A percentile compares a stretch with the other conserved stretches of the same genome.
These are phyloP conservation scores for Teunomyces gatunensis DNA, from an alignment of 805 yeast genomes.

Conservation along the genomic window DNA sequence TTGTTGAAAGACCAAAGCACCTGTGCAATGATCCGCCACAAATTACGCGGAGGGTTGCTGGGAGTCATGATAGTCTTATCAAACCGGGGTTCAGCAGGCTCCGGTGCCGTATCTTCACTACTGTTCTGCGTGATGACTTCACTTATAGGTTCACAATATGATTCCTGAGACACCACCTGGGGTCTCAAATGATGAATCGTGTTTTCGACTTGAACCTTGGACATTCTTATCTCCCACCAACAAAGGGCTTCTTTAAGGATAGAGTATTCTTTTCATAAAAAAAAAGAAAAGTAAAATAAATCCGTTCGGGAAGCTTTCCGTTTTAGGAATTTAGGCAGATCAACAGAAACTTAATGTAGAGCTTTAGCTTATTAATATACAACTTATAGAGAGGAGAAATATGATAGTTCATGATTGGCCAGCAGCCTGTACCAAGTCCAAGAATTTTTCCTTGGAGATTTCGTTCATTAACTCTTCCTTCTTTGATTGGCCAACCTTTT, in stretches of 20 bases:
- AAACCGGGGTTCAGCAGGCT: background rate
- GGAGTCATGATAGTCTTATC: slow-evolving; percentile 30
- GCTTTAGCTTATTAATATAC: background rate
- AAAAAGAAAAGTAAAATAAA: too few species aligned
- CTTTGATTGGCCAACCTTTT: slow-evolving; percentile 43
- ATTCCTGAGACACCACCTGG: background rate
- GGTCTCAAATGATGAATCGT: background rate
- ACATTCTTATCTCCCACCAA: background rate
- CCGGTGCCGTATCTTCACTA: background rate
- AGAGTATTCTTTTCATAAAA: too few species aligned
- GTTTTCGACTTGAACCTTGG: background rate
- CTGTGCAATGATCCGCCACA: slow-evolving; percentile 40
- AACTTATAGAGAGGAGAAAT: background rate
- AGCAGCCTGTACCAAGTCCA: slow-evolving; percentile 82
- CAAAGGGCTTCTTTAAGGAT: background rate
- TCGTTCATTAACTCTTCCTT: slow-evolving; percentile 67
- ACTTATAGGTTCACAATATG: background rate
- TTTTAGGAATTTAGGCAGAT: background rate
- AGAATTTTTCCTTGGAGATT: slow-evolving; percentile 82
- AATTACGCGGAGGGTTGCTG: slow-evolving; percentile 42
- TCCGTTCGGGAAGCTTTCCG: background rate
- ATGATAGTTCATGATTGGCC: slow-evolving; percentile 38
- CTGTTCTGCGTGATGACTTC: background rate
- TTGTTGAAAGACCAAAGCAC: slow-evolving; percentile 39
- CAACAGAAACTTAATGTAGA: too few species aligned